phyloP scores from a whole-genome alignment of 2,329 filamentous ascomycete species.

The Penicillium sp. region DNA sequence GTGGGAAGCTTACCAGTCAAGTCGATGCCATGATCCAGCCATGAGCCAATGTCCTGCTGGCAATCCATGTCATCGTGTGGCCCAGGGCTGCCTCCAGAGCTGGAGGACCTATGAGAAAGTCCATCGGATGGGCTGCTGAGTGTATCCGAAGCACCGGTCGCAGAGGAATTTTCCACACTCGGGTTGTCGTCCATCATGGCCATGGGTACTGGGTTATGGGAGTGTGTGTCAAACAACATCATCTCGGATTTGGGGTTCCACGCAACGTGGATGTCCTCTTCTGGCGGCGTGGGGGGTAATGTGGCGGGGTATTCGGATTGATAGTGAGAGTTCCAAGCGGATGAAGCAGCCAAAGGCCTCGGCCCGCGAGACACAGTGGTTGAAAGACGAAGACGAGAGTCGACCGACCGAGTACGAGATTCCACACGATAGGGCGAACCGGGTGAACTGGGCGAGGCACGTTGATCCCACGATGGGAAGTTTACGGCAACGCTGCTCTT shows the following conservation, averaged over 20 bases:
- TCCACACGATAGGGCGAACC: slow-evolving; percentile 26
- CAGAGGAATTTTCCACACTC: slow-evolving; percentile 30
- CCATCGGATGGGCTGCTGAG: slow-evolving; percentile 34
- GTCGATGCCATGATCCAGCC: slow-evolving; percentile 41
- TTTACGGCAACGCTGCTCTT: slow-evolving; percentile 45
- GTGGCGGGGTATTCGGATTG: slow-evolving; percentile 35
- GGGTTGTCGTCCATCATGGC: slow-evolving; percentile 33
- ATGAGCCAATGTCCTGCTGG: slow-evolving; percentile 33
- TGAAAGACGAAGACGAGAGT: slow-evolving; percentile 33
- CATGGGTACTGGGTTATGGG: slow-evolving; percentile 28
- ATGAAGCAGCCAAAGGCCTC: slow-evolving; percentile 30
- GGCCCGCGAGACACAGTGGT: slow-evolving; percentile 39
- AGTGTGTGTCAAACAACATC: slow-evolving; percentile 32
- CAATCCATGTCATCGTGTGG: slow-evolving; percentile 35
- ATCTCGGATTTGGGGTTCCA: slow-evolving; percentile 39
- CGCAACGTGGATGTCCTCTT: slow-evolving; percentile 40
- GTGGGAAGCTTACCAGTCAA: slow-evolving; percentile 34
- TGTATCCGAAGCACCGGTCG: slow-evolving; percentile 30
- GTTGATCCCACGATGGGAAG: slow-evolving; percentile 54
- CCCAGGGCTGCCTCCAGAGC: slow-evolving; percentile 33
- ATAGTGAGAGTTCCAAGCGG: slow-evolving; percentile 27
- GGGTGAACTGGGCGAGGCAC: slow-evolving; percentile 33
- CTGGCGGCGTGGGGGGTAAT: slow-evolving; percentile 45
- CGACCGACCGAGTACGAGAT: slow-evolving; percentile 29
- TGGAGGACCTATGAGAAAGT: slow-evolving; percentile 33